Evolutionary conservation across 163 green algal species (phyloP).

Genomic region (Volvox carteri): DNA sequence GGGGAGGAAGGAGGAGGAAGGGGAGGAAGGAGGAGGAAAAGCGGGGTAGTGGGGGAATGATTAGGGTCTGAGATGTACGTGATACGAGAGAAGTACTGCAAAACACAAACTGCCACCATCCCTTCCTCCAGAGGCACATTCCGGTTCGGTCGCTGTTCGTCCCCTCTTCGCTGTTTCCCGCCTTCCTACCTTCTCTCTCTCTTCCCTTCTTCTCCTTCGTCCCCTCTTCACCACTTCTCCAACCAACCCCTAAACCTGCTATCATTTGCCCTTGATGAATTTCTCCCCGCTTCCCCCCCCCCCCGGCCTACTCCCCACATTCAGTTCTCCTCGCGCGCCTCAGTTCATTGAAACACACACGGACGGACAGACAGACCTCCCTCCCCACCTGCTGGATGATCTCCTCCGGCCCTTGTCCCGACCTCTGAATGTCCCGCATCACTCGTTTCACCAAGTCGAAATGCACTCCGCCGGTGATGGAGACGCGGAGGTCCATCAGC

Average conservation of each 20-base stretch:
- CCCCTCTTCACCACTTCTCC: no score
- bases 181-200: not conserved
- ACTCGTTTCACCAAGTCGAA: conserved; percentile 98
- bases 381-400: conserved; percentile 94
- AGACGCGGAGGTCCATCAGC: conserved; percentile 61
- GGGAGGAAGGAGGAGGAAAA: not conserved
- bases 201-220: not conserved
- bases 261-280: no score
- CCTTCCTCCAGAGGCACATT: not conserved
- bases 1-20: not conserved
- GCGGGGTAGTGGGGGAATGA: no score
- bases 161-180: not conserved
- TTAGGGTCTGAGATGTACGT: no score
- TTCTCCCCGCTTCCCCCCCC: no score
- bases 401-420: conserved; percentile 92
- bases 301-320: no score
- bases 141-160: not conserved
- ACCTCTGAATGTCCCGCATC: conserved; percentile 94
- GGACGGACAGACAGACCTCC: no score
- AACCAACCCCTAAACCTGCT: not conserved
- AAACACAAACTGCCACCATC: no score
- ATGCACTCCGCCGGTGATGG: conserved; percentile 89
- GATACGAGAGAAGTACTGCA: no score
- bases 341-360: no score
- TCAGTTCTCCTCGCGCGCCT: no score